Base-by-base conservation (phyloP, 75 land plant species). In the Picea glauca region DNA sequence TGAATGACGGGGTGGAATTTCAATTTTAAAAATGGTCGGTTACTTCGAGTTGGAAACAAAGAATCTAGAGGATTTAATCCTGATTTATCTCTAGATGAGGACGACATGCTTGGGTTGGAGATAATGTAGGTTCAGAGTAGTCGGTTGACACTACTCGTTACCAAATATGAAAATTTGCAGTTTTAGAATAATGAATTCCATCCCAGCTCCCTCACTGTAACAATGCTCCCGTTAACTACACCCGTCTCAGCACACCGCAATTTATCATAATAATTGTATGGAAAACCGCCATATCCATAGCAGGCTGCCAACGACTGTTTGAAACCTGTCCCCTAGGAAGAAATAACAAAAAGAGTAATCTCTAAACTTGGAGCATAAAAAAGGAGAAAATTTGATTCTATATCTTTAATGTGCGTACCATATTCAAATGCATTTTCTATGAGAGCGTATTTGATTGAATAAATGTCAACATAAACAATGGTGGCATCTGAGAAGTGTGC, bases 111-210 rank as follows among this genome's bases (percentile, higher is more conserved):
- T 70, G 38, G 46, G 8, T 1, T 0, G 74, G 74, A 38, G 74
- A 35, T n/a, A 70, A 40, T 8, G 21, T 63, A 4, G 93, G 90
- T 1, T 76, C 62, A 23, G 88, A 89, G 62, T 76, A 89, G 6
- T 77, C 76, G 2, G 67, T 76, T 30, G 90, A 84, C 38, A 89
- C 85, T 12, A 93, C 79, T 75, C 80, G 80, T 13, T 85, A 78
- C 1, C 88, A 85, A 23, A 91, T 67, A 9, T 80, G 35, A 7
- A 78, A 57, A 72, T 91, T 93, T 12, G 94, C 91, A 60, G 84
- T 87, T 73, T 93, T 93, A 0, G 92, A 84, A 74, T 86, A 91
- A 82, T 93, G 96, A 78, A 91, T 83, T 17, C 96, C 96, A 82
- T 93, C 94, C 96, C 96, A 93, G 60, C 78, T 89, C 84, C 1